A percentile compares a stretch with the other conserved stretches of the same genome.
Evolutionary conservation across 805 yeast species (phyloP).

Genomic region (Yarrowia phangngaensis): DNA sequence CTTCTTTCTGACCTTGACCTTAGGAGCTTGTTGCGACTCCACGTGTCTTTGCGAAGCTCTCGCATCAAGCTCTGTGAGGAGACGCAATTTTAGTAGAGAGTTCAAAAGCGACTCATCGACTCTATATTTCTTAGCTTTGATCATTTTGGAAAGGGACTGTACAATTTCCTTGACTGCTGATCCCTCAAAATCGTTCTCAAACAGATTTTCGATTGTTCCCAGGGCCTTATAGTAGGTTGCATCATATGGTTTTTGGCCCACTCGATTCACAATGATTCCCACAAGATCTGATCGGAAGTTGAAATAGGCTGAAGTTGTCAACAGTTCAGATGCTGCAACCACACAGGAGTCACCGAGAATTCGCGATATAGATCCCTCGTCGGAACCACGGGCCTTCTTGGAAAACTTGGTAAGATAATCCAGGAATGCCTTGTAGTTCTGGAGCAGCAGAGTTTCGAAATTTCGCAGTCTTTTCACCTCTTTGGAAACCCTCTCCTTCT

Average conservation of each 20-base stretch:
- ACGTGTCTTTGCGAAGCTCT: slow-evolving; percentile 43
- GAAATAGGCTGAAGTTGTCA: slow-evolving; percentile 66
- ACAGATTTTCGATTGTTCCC: slow-evolving; percentile 61
- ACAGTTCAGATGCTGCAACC: slow-evolving; percentile 75
- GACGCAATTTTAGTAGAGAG: slow-evolving; percentile 58
- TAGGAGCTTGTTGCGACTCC: slow-evolving; percentile 45
- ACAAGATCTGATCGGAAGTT: slow-evolving; percentile 77
- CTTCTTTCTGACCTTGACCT: slow-evolving; percentile 64
- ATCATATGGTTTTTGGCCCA: slow-evolving; percentile 50
- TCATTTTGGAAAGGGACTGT: slow-evolving; percentile 61
- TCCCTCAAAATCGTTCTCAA: slow-evolving; percentile 77
- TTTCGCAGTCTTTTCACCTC: slow-evolving; percentile 75
- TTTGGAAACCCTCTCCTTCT: slow-evolving; percentile 72
- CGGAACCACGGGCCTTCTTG: slow-evolving; percentile 41
- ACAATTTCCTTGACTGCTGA: slow-evolving; percentile 72
- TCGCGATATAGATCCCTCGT: slow-evolving; percentile 29
- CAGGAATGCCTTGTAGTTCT: slow-evolving; percentile 64
- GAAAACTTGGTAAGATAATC: slow-evolving; percentile 49
- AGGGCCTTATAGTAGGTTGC: slow-evolving; percentile 56
- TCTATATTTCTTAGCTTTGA: slow-evolving; percentile 68
- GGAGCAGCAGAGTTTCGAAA: slow-evolving; percentile 74
- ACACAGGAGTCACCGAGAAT: slow-evolving; percentile 47
- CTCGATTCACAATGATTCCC: slow-evolving; percentile 60
- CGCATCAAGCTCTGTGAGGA: slow-evolving; percentile 42
- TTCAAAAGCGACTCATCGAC: slow-evolving; percentile 82